Evolutionary conservation across 352 stramenopile species (phyloP).

Genomic region (Phytophthora pini): DNA sequence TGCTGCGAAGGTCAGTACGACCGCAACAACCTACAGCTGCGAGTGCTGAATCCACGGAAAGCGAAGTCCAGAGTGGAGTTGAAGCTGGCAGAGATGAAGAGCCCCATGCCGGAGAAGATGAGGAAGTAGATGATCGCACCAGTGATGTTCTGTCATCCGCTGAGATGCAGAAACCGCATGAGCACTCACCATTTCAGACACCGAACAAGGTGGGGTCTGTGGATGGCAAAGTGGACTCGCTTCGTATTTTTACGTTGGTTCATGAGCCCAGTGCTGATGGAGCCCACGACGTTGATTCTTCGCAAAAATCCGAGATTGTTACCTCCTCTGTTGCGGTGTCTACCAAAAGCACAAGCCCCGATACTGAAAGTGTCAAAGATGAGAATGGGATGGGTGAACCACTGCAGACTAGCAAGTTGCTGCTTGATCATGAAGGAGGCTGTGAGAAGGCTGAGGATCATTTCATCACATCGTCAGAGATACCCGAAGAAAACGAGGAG

Average conservation of each 20-base stretch:
- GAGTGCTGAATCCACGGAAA: neutral
- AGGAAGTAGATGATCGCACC: neutral
- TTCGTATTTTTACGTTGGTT: neutral
- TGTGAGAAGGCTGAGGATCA: neutral
- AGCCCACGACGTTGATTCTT: neutral
- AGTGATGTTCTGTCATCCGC: neutral
- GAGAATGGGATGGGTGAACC: neutral
- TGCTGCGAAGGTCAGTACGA: slow-evolving; percentile 12
- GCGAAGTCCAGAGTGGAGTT: neutral
- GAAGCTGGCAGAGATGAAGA: neutral
- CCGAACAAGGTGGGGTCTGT: neutral
- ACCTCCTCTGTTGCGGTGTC: neutral
- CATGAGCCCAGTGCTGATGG: neutral
- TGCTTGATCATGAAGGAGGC: no score
- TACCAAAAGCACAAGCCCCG: neutral
- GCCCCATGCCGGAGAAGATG: neutral
- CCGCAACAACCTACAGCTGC: neutral
- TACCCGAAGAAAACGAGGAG: neutral
- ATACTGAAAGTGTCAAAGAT: neutral
- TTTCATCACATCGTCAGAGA: no score
- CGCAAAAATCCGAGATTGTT: neutral
- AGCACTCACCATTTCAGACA: neutral
- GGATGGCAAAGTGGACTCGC: neutral
- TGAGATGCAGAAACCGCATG: neutral
- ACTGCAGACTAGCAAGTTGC: neutral